A percentile compares a stretch with the other conserved stretches of the same genome.
These are phyloP conservation scores for Arthrobotrys musiformis DNA, from an alignment of 2,329 filamentous ascomycete genomes.

Conservation along the genomic window DNA sequence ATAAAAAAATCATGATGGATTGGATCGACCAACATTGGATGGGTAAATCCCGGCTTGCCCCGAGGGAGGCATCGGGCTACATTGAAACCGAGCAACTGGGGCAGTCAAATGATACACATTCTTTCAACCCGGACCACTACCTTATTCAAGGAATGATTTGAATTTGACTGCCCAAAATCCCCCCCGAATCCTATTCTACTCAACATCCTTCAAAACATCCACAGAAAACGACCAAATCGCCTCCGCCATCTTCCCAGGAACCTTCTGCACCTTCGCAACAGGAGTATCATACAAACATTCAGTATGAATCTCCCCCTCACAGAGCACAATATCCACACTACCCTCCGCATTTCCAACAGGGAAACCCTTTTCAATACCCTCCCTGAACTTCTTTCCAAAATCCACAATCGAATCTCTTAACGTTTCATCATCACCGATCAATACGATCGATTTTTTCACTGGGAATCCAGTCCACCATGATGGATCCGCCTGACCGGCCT, in stretches of 20 bases:
- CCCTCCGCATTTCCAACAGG: constrained; percentile 12
- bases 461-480: constrained; percentile 69
- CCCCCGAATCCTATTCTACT: neutral
- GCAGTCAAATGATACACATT: too few relatives aligned
- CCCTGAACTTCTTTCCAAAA: constrained; percentile 66
- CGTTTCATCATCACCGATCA: constrained; percentile 69
- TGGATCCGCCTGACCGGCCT: constrained; percentile 66
- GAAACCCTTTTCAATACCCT: constrained; percentile 47
- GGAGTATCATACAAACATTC: constrained; percentile 54
- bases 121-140: neutral
- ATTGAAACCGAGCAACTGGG: neutral
- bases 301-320: constrained; percentile 53
- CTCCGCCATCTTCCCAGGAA: constrained; percentile 45
- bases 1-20: neutral
- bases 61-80: neutral
- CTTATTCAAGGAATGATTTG: neutral
- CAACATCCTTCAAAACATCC: constrained; percentile 20
- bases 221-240: constrained; percentile 36
- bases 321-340: constrained; percentile 39
- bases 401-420: constrained; percentile 69
- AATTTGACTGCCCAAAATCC: neutral
- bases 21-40: constrained; percentile 17
- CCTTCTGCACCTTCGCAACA: constrained; percentile 16
- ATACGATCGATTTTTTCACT: constrained; percentile 67
- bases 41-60: neutral